Evolutionary conservation across 108 stramenopile species (phyloP).

Genomic region (Pseudonitzschia multiseries): DNA sequence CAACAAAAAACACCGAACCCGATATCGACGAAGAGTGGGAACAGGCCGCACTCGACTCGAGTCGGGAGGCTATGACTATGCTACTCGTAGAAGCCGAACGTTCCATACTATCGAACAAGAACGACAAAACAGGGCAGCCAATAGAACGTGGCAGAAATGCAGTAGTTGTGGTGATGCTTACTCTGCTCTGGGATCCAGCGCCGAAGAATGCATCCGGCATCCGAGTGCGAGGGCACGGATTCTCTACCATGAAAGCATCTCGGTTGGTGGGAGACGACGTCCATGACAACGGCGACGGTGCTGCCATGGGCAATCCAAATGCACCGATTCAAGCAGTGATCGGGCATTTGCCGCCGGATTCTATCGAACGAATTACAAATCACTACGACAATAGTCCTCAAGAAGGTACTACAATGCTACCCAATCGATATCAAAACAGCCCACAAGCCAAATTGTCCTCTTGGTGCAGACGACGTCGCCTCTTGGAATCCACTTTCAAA

Average conservation of each 20-base stretch:
- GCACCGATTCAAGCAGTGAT: conserved; percentile 11
- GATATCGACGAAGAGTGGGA: not conserved
- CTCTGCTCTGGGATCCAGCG: conserved; percentile 32
- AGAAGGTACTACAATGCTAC: conserved; percentile 2
- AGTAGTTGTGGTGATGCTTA: conserved; percentile 31
- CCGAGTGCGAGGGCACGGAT: conserved; percentile 35
- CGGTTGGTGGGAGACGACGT: not conserved
- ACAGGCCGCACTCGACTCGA: conserved; percentile 8
- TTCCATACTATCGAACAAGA: not conserved
- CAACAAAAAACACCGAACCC: not conserved
- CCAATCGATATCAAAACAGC: conserved; percentile 43
- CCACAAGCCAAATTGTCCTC: conserved; percentile 69
- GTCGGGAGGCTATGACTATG: not conserved
- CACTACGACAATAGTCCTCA: not conserved
- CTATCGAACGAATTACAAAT: conserved; percentile 36
- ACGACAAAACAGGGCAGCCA: not conserved
- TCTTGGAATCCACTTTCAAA: not conserved
- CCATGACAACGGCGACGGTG: not conserved
- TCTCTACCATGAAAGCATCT: conserved; percentile 13
- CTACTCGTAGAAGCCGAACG: conserved; percentile 4
- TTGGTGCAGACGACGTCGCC: conserved; percentile 52
- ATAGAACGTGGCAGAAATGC: not conserved
- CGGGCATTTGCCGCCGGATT: conserved; percentile 29
- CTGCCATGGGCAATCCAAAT: conserved; percentile 20
- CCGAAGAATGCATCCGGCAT: conserved; percentile 5